Evolutionary conservation across 78 protist species (phyloP).

Genomic region (Acrasis kona): DNA sequence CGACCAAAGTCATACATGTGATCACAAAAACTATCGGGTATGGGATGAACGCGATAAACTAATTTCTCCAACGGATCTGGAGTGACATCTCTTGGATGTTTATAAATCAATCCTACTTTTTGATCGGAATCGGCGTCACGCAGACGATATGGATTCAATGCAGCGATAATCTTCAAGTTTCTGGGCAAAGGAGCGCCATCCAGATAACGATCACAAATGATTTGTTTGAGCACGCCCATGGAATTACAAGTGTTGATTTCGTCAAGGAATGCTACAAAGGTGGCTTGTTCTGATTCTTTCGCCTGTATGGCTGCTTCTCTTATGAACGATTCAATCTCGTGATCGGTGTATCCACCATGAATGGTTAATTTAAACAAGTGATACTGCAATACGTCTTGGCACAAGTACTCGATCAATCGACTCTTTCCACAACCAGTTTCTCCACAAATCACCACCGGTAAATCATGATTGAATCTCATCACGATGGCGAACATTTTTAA

Average conservation of each 20-base stretch:
- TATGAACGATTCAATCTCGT: not conserved
- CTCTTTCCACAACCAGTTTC: slow-evolving; percentile 69
- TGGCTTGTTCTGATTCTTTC: not conserved
- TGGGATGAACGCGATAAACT: too few species aligned
- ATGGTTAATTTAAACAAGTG: not conserved
- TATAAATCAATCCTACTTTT: too few species aligned
- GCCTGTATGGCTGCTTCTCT: not conserved
- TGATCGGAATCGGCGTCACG: too few species aligned
- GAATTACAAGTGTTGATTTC: not conserved
- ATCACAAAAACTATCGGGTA: slow-evolving; percentile 27
- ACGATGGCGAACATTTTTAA: slow-evolving; percentile 12
- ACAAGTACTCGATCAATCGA: too few species aligned
- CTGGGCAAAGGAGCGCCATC: not conserved
- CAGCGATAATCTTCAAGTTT: not conserved
- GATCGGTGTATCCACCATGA: slow-evolving; percentile 35
- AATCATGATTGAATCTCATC: not conserved
- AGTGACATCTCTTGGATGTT: too few species aligned
- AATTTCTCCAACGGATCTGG: too few species aligned
- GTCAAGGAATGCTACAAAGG: not conserved
- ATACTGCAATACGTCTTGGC: not conserved
- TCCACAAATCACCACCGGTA: slow-evolving; percentile 57
- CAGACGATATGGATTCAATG: not conserved
- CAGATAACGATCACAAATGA: not conserved
- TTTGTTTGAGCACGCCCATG: not conserved
- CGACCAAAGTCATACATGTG: slow-evolving; percentile 48